phyloP scores from a whole-genome alignment of 352 stramenopile genomes.

The Phytopythium mirpurense region DNA sequence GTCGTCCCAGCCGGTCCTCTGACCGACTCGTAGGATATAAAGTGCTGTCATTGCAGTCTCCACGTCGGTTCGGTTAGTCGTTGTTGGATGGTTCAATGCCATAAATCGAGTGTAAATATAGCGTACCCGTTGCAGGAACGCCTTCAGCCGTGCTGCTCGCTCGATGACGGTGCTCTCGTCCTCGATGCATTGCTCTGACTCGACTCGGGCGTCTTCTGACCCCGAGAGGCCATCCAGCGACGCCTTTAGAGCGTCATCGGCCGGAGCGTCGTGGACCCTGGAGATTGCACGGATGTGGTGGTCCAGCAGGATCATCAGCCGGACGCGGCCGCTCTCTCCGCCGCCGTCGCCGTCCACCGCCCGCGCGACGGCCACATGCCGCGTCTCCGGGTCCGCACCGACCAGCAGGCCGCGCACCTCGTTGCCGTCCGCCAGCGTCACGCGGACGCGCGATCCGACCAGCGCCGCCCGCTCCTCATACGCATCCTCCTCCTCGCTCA shows the following conservation, averaged over 20 bases:
- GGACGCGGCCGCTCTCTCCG: conserved; percentile 8
- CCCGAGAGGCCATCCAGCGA: conserved; percentile 1
- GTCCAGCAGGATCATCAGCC: conserved; percentile 29
- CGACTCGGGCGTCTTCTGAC: background rate
- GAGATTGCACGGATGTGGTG: conserved; percentile 18
- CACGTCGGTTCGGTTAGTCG: too few species aligned
- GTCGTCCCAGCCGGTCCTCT: background rate
- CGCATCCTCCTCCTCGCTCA: background rate
- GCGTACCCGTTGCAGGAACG: background rate
- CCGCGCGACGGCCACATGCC: conserved; percentile 39
- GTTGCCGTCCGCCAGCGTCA: conserved; percentile 32
- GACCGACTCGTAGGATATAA: background rate
- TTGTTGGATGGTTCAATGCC: too few species aligned
- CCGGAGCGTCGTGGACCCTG: conserved; percentile 8
- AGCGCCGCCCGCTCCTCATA: conserved; percentile 24
- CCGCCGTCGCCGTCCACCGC: background rate
- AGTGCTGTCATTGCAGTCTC: background rate
- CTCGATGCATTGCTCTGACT: background rate
- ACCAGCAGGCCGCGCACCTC: conserved; percentile 38
- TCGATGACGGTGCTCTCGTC: background rate
- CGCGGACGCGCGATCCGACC: conserved; percentile 28
- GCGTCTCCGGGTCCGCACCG: conserved; percentile 50
- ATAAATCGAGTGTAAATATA: too few species aligned
- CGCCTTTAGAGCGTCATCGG: conserved; percentile 13
- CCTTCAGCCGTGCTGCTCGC: background rate